phyloP scores from a whole-genome alignment of 129 eudicot species.

The Rutidosis leptorrhynchoides region DNA sequence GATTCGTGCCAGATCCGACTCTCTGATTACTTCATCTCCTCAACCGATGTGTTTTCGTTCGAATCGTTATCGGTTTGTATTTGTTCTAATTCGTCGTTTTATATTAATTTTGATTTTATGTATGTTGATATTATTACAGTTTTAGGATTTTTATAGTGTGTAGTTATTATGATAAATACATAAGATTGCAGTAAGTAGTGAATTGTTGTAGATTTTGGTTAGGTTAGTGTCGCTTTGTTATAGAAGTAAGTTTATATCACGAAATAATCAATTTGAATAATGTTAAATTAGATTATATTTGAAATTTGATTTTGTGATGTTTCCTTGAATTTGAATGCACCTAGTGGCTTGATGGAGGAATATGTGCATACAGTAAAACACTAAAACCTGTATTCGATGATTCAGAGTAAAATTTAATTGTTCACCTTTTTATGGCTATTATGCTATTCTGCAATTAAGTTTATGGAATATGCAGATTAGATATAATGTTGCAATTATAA shows the following conservation, averaged over 20 bases:
- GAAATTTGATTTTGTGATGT: not conserved
- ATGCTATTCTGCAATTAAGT: not conserved
- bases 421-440: too few species aligned
- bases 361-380: not conserved
- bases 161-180: not conserved
- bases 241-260: not conserved
- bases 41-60: conserved; percentile 28
- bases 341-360: not conserved
- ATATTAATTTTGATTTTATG: not conserved
- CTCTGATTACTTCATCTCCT: conserved; percentile 23
- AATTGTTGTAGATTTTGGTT: not conserved
- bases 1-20: conserved; percentile 39
- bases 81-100: not conserved
- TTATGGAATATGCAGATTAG: not conserved
- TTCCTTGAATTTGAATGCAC: not conserved
- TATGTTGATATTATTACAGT: not conserved
- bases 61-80: conserved; percentile 33
- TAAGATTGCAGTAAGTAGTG: not conserved
- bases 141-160: not conserved
- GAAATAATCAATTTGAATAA: not conserved
- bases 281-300: not conserved
- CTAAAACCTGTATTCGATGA: not conserved
- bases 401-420: not conserved
- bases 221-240: not conserved
- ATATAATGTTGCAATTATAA: conserved; percentile 8